A percentile compares a stretch with the other conserved stretches of the same genome.
Evolutionary conservation across 108 stramenopile genomes (phyloP).

Genomic region (Fragilaria crotonensis): DNA sequence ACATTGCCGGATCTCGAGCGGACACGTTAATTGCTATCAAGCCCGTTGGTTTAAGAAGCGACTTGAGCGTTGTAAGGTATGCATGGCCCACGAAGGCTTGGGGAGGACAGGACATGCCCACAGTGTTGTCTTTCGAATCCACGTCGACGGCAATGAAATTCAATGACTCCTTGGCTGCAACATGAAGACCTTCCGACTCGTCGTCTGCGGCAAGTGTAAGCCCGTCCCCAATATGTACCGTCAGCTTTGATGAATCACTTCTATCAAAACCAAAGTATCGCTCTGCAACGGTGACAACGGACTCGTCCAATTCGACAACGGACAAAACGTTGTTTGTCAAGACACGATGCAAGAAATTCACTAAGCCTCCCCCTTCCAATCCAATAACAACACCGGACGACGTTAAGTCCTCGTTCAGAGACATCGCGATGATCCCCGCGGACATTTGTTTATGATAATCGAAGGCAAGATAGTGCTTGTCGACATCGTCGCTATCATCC

Average conservation of each 20-base stretch:
- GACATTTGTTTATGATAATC: constrained; percentile 13
- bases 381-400: constrained; percentile 10
- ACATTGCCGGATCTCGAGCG: constrained; percentile 13
- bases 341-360: constrained; percentile 11
- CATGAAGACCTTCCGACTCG: neutral
- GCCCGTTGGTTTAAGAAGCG: constrained; percentile 1
- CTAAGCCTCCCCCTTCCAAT: constrained; percentile 18
- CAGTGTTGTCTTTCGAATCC: constrained; percentile 17
- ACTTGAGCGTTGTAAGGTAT: constrained; percentile 1
- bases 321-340: neutral
- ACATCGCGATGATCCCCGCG: constrained; percentile 6
- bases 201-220: neutral
- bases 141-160: constrained; percentile 16
- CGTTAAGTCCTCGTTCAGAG: neutral
- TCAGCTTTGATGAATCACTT: neutral
- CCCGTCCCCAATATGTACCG: constrained; percentile 1
- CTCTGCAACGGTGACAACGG: constrained; percentile 7
- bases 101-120: constrained; percentile 23
- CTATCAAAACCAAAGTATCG: constrained; percentile 12
- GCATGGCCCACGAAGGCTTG: constrained; percentile 7
- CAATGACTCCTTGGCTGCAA: neutral
- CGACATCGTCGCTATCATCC: constrained; percentile 4
- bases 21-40: constrained; percentile 14
- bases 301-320: constrained; percentile 14
- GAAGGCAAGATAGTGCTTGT: constrained; percentile 7